Evolutionary conservation across 108 stramenopile genomes (phyloP), one percentile per base, ranked within the genome.

Genomic region (Fragilariopsis cylindrus): DNA sequence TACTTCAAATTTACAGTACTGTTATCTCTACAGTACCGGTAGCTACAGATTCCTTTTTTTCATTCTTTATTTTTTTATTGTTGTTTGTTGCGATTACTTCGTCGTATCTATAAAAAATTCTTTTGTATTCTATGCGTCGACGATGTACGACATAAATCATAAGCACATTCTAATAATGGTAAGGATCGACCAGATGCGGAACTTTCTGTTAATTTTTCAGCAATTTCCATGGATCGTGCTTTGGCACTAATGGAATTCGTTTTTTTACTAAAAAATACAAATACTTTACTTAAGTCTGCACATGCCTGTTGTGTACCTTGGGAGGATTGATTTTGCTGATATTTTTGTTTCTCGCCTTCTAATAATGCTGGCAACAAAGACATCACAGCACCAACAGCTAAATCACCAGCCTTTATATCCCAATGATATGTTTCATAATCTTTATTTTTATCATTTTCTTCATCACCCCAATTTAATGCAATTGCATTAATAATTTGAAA

Each of bases 401-500:
- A 52, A 41, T 80, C 79, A 15, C 74, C 79, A 16, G 74, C 62
- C 50, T 75, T 80, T 21, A 70, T 48, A 63, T 80, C 71, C 57
- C 55, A 75, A 49, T 69, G 68, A 64, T 55, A 60, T 30, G 67
- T 50, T 5, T 71, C 65, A 53, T 67, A 70, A 0, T 30, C 46
- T 6, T 68, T 21, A 9, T 60, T 48, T 48, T 49, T 54, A 19
- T n/a, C 57, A 30, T 30, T 30, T 0, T 69, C 75, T 18, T 80
- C 79, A 43, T 80, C 79, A 11, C 68, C 60, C 72, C 72, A 74
- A 46, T 72, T 30, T 7, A 66, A 45, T 13, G 74, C 72, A 44
- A 80, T 75, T 3, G 73, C 73, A n/a, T 57, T 50, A 57, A 80
- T 57, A 40, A 80, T 80, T 41, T 80, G 73, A 54, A 80, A 80